Evolutionary conservation across 2,329 filamentous ascomycete species (phyloP).

Genomic region (Penicillium fuscoglaucum): DNA sequence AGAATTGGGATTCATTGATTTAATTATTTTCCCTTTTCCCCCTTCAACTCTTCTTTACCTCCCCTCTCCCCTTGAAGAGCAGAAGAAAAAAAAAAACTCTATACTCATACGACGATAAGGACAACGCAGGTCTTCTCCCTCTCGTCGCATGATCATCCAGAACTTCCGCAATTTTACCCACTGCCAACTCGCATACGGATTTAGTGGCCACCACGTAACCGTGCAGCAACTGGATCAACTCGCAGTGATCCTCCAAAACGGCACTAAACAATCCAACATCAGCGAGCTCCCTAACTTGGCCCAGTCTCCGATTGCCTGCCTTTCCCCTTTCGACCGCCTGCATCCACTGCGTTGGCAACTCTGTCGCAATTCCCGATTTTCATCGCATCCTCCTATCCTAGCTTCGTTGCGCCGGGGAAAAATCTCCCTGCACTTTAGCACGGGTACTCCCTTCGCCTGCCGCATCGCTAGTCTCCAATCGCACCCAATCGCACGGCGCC

Average conservation of each 20-base stretch:
- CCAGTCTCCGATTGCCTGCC: constrained; percentile 34
- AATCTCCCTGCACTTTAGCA: constrained; percentile 20
- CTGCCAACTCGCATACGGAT: constrained; percentile 26
- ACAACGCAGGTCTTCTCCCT: constrained; percentile 26
- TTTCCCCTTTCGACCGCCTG: constrained; percentile 39
- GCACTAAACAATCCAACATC: constrained; percentile 32
- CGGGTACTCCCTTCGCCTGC: constrained; percentile 28
- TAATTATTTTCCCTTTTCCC: constrained; percentile 22
- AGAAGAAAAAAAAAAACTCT: constrained; percentile 2
- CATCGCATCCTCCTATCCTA: constrained; percentile 25
- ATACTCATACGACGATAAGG: constrained; percentile 14
- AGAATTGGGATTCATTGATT: constrained; percentile 28
- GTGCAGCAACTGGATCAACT: constrained; percentile 36
- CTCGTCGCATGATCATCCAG: constrained; percentile 30
- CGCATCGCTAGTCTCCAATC: constrained; percentile 21
- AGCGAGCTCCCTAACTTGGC: constrained; percentile 26
- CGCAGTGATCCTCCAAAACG: constrained; percentile 24
- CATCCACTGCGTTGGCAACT: constrained; percentile 39
- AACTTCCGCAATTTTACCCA: constrained; percentile 27
- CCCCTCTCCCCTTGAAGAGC: constrained; percentile 7
- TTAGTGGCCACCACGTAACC: constrained; percentile 38
- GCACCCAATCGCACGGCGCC: constrained; percentile 19
- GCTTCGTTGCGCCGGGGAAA: constrained; percentile 21
- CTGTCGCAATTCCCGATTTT: constrained; percentile 34
- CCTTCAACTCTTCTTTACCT: constrained; percentile 1